Base-by-base conservation (phyloP, 192 early-diverging fungal species). In the Coemansia reversa region DNA sequence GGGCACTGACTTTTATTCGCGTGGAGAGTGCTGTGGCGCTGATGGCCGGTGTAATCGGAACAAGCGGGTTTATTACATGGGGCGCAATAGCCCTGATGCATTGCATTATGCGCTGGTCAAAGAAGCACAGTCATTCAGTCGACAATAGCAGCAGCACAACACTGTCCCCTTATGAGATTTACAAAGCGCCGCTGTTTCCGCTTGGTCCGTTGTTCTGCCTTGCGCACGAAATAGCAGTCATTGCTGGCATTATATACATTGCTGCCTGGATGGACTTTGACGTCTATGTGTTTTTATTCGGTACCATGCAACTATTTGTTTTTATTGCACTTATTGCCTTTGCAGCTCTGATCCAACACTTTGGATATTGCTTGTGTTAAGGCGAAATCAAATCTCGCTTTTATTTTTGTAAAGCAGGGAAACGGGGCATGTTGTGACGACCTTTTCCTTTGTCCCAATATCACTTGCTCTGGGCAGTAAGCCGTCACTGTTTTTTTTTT, bases 11-110 rank as follows among this genome's bases (percentile, higher is more conserved):
- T 27, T 55, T 33, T 11, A 65, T 71, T 28, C 23, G 53, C 5
- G 24, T 29, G 14, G 50, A 35, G 6, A 47, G 52, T 12, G 57
- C 62, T 16, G 39, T 71, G 29, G 28, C 55, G 25, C 24, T 71
- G 0, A n/a, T 71, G 14, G 56, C 57, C 12, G 69, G 69, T 0
- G 58, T 60, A 12, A 60, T 65, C 19, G 69, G 63, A 12, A 48
- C 55, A 14, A 56, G 54, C 20, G 69, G 69, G 14, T 54, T 65
- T 20, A 60, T 71, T 5, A 65, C 58, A 28, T 71, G 69, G 69
- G 58, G 69, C 28, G 32, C 63, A 11, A 50, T 71, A 8, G 39
- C 69, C 4, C 12, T 65, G 1, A 71, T 71, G 63, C 69, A 71
- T 53, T 60, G 45, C 32, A 47, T 45, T n/a, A 27, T 70, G 55